Conservation (phyloP, 2,329 filamentous ascomycete species). For the Torrubiella hemipterigena region DNA sequence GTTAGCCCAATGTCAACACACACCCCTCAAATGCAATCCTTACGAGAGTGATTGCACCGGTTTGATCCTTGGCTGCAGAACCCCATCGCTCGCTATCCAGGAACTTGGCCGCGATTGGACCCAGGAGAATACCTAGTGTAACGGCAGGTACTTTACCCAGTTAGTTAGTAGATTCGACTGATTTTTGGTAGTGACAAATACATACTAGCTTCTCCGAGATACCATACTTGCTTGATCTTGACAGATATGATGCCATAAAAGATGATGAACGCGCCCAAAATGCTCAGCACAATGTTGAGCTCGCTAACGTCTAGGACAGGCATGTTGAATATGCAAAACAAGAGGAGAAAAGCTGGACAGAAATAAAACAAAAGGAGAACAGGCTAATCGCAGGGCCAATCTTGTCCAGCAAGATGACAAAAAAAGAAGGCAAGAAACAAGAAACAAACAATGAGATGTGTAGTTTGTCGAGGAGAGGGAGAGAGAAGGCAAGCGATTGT, state of each 20-base stretch:
- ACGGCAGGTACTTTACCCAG: slow-evolving; percentile 37
- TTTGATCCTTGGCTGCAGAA: slow-evolving; percentile 17
- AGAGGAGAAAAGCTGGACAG: too few relatives aligned
- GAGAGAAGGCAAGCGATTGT: too few relatives aligned
- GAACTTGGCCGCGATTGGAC: slow-evolving; percentile 41
- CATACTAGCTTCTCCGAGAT: slow-evolving; percentile 41
- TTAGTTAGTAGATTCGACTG: background rate
- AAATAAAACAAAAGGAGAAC: background rate
- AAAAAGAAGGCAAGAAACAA: background rate
- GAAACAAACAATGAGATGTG: background rate
- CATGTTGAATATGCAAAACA: slow-evolving; percentile 1
- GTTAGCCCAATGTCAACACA: too few relatives aligned
- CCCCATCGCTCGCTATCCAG: slow-evolving; percentile 31
- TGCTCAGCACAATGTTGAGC: slow-evolving; percentile 36
- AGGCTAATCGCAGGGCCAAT: background rate
- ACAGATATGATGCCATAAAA: slow-evolving; percentile 37
- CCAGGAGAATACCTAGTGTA: slow-evolving; percentile 38
- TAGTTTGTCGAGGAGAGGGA: too few relatives aligned
- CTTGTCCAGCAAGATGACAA: slow-evolving; percentile 3
- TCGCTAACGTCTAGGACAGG: slow-evolving; percentile 32
- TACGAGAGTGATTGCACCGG: slow-evolving; percentile 26
- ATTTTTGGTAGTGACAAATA: slow-evolving; percentile 7
- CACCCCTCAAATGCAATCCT: slow-evolving; percentile 7
- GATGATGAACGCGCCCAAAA: slow-evolving; percentile 35
- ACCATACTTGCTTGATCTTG: slow-evolving; percentile 40